Conservation (phyloP, 2,329 filamentous ascomycete species). For the Scedosporium minutisporum region DNA sequence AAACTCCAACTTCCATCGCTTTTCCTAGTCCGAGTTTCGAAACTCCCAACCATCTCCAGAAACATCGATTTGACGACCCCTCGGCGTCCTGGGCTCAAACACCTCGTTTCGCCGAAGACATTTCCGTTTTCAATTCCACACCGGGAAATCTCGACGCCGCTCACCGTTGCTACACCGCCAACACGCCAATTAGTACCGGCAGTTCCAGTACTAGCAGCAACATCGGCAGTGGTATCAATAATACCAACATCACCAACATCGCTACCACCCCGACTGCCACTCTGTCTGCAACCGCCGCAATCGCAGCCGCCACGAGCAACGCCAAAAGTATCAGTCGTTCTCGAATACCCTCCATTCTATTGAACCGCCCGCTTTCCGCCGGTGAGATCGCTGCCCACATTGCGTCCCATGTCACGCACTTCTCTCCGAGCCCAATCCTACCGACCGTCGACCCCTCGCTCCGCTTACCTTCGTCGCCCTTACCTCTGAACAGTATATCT, state of each 20-base stretch:
- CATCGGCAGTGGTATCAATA: conserved; percentile 12
- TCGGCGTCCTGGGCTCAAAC: conserved; percentile 46
- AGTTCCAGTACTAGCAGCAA: conserved; percentile 19
- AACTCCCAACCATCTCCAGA: conserved; percentile 40
- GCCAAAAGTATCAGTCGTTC: background rate
- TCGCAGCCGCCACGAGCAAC: background rate
- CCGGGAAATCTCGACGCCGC: conserved; percentile 45
- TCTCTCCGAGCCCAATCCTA: conserved; percentile 43
- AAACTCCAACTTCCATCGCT: conserved; percentile 43
- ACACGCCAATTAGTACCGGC: conserved; percentile 27
- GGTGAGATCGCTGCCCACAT: conserved; percentile 40
- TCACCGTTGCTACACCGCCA: conserved; percentile 35
- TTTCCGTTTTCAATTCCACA: conserved; percentile 56
- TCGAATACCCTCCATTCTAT: background rate
- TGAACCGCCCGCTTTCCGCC: conserved; percentile 40
- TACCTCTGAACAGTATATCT: conserved; percentile 22
- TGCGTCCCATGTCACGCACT: conserved; percentile 53
- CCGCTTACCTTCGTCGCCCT: conserved; percentile 49
- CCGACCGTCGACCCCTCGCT: conserved; percentile 51
- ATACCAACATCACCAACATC: background rate
- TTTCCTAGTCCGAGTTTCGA: conserved; percentile 48
- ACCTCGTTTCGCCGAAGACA: conserved; percentile 54
- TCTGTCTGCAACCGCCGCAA: background rate
- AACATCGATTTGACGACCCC: conserved; percentile 18
- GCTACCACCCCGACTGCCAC: background rate